phyloP scores from a whole-genome alignment of 2,329 filamentous ascomycete genomes.

The Lasiodiplodia sp. region DNA sequence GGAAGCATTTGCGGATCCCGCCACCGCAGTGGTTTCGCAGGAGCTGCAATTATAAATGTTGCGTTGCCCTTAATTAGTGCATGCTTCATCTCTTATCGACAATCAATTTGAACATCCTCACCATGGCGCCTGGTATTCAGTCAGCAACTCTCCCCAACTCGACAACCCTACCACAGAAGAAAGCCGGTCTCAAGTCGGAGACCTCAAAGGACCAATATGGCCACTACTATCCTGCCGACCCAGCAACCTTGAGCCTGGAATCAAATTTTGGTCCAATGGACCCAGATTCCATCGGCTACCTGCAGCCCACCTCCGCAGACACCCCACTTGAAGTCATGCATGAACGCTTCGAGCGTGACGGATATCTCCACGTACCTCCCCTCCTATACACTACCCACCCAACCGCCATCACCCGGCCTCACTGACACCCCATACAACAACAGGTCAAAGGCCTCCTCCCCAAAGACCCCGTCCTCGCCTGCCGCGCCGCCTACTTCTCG shows the following conservation, averaged over 20 bases:
- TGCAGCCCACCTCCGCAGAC: constrained; percentile 20
- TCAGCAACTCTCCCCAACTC: background rate
- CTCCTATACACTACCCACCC: too few relatives aligned
- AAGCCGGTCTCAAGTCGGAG: background rate
- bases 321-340: background rate
- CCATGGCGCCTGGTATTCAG: background rate
- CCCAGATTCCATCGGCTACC: constrained; percentile 21
- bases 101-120: background rate
- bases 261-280: constrained; percentile 30
- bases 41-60: too few relatives aligned
- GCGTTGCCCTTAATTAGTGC: too few relatives aligned
- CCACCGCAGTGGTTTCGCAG: too few relatives aligned
- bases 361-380: background rate
- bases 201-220: constrained; percentile 13
- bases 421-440: background rate
- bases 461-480: constrained; percentile 27
- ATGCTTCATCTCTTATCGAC: too few relatives aligned
- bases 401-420: background rate
- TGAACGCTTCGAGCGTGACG: constrained; percentile 3
- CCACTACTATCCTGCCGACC: constrained; percentile 26
- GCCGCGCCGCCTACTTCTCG: constrained; percentile 30
- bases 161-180: background rate
- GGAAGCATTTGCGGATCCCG: too few relatives aligned
- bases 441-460: constrained; percentile 29
- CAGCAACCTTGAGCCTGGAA: constrained; percentile 24